Evolutionary conservation across 2,329 filamentous ascomycete genomes (phyloP).

Genomic region (Colletotrichum sp.): DNA sequence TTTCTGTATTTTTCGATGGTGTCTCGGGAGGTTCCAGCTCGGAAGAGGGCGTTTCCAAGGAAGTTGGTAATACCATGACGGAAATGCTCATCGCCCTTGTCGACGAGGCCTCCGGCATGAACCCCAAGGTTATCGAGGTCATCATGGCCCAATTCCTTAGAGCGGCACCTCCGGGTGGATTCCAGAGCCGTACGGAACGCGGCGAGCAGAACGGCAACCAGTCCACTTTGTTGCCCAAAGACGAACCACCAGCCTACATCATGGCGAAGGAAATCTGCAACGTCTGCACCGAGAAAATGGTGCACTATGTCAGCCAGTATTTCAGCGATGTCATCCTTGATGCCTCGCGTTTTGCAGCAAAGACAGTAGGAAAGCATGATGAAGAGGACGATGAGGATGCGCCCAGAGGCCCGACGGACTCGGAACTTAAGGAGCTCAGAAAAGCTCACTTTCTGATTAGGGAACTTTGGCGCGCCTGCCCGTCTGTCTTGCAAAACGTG

Average conservation of each 20-base stretch:
- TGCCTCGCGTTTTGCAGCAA: conserved; percentile 66
- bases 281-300: conserved; percentile 90
- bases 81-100: conserved; percentile 84
- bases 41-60: conserved; percentile 86
- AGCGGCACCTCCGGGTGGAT: conserved; percentile 73
- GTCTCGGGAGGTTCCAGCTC: conserved; percentile 79
- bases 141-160: conserved; percentile 96
- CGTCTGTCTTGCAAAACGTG: conserved; percentile 88
- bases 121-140: conserved; percentile 83
- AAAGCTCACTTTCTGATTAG: conserved; percentile 90
- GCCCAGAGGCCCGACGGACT: conserved; percentile 71
- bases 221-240: conserved; percentile 82
- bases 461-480: conserved; percentile 92
- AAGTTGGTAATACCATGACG: conserved; percentile 92
- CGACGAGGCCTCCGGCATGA: conserved; percentile 81
- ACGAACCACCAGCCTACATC: conserved; percentile 90
- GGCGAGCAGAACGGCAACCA: conserved; percentile 74
- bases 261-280: conserved; percentile 97
- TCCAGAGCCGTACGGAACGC: conserved; percentile 54
- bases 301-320: conserved; percentile 91
- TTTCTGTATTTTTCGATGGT: conserved; percentile 90
- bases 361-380: conserved; percentile 60
- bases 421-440: conserved; percentile 84
- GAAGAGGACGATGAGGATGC: conserved; percentile 69
- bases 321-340: conserved; percentile 97